Percentiles rank a stretch among this genome's conserved stretches.
Evolutionary conservation across 495 filamentous ascomycete genomes (phyloP).

Genomic region (Annulohypoxylon maeteangense): DNA sequence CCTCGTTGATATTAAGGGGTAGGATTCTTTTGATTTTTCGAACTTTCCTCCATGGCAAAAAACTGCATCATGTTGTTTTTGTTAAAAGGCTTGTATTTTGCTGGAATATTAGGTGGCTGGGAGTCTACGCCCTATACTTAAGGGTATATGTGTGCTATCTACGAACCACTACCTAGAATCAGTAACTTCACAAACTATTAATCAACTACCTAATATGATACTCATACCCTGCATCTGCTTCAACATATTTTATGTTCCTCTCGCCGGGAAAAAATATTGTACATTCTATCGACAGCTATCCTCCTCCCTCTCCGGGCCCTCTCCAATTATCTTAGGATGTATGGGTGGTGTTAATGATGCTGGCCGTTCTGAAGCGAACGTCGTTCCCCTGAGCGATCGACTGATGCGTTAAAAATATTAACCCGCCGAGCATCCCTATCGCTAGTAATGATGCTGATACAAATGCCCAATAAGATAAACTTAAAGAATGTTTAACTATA

Average conservation of each 20-base stretch:
- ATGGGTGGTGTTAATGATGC: neutral
- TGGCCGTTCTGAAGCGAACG: neutral
- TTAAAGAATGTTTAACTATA: no score
- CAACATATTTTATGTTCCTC: neutral
- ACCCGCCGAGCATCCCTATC: neutral
- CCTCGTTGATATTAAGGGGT: neutral
- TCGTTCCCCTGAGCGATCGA: neutral
- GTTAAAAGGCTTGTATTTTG: no score
- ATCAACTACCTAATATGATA: no score
- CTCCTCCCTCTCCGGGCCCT: neutral
- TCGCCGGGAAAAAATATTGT: neutral
- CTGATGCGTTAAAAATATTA: neutral
- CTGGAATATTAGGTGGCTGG: no score
- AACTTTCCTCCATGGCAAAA: neutral
- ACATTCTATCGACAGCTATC: neutral
- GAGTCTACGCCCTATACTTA: no score
- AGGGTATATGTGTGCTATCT: no score
- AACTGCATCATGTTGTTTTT: neutral
- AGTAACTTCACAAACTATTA: no score
- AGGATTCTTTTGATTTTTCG: neutral
- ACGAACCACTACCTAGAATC: no score
- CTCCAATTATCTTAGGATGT: neutral
- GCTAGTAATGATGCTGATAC: neutral
- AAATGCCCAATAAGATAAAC: neutral
- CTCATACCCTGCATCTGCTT: no score